Conservation (phyloP, 495 filamentous ascomycete species). For the Penicillium subrubescens region DNA sequence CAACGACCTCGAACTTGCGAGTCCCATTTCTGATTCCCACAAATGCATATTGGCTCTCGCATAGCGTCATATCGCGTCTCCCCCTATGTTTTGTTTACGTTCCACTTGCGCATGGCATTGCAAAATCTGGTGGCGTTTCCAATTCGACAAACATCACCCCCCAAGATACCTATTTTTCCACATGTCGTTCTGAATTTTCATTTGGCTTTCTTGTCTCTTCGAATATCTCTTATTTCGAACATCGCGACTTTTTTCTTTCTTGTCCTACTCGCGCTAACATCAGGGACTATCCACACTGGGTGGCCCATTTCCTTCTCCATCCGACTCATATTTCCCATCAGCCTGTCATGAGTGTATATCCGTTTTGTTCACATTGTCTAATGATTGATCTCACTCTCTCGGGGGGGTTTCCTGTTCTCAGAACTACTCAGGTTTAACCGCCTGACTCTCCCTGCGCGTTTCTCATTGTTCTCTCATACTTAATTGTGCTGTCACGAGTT, state of each 20-base stretch:
- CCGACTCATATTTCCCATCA: slow-evolving; percentile 31
- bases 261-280: slow-evolving; percentile 10
- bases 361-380: background rate
- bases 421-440: background rate
- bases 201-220: slow-evolving; percentile 20
- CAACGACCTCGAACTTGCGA: slow-evolving; percentile 25
- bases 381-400: background rate
- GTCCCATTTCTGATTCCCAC: slow-evolving; percentile 37
- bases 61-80: slow-evolving; percentile 46
- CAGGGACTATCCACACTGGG: background rate
- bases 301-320: slow-evolving; percentile 12
- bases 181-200: slow-evolving; percentile 32
- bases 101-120: slow-evolving; percentile 48
- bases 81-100: slow-evolving; percentile 29
- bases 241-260: slow-evolving; percentile 3
- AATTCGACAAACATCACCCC: slow-evolving; percentile 29
- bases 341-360: slow-evolving; percentile 38
- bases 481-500: slow-evolving; percentile 28
- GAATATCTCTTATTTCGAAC: slow-evolving; percentile 8
- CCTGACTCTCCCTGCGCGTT: background rate
- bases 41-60: slow-evolving; percentile 47
- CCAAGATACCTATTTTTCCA: slow-evolving; percentile 49
- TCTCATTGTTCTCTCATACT: slow-evolving; percentile 20
- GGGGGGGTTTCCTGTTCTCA: background rate
- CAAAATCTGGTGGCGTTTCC: slow-evolving; percentile 46